These are phyloP conservation scores for Boletus edulis DNA, from an alignment of 768 basidiomycete genomes.

Conservation along the genomic window DNA sequence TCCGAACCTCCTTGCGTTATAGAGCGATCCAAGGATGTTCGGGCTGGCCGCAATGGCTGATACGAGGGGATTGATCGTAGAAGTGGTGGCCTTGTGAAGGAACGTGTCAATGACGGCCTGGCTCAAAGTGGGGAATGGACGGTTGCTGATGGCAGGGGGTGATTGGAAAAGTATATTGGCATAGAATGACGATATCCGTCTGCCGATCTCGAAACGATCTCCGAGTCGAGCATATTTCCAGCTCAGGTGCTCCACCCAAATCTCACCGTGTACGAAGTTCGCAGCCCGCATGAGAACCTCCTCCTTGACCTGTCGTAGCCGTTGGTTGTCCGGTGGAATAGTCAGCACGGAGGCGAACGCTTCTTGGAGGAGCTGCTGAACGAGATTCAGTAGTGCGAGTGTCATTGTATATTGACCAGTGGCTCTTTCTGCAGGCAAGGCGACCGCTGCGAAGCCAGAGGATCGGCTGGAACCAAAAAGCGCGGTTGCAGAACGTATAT, in stretches of 20 bases:
- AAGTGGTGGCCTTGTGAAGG: constrained; percentile 70
- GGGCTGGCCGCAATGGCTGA: constrained; percentile 63
- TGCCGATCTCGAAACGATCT: constrained; percentile 81
- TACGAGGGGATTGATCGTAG: constrained; percentile 79
- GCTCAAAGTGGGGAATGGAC: constrained; percentile 60
- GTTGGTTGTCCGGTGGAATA: constrained; percentile 53
- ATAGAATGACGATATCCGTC: constrained; percentile 64
- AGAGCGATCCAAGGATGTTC: constrained; percentile 57
- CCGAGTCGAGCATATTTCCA: constrained; percentile 87
- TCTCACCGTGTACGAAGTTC: constrained; percentile 77
- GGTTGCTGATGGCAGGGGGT: constrained; percentile 49
- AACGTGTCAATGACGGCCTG: constrained; percentile 68
- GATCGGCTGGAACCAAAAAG: constrained; percentile 67
- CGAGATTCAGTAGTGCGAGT: constrained; percentile 70
- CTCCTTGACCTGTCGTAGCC: constrained; percentile 72
- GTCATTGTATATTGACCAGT: constrained; percentile 83
- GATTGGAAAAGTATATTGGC: constrained; percentile 61
- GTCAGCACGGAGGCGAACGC: constrained; percentile 52
- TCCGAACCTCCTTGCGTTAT: constrained; percentile 59
- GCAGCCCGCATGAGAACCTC: constrained; percentile 79
- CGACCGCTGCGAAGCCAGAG: constrained; percentile 57
- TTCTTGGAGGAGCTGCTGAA: constrained; percentile 73
- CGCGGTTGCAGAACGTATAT: constrained; percentile 73
- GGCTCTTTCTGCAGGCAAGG: constrained; percentile 67
- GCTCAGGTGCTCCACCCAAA: constrained; percentile 82